A percentile compares a stretch with the other conserved stretches of the same genome.
Evolutionary conservation across 257 asterid species (phyloP).

Genomic region (Coffea canephora): DNA sequence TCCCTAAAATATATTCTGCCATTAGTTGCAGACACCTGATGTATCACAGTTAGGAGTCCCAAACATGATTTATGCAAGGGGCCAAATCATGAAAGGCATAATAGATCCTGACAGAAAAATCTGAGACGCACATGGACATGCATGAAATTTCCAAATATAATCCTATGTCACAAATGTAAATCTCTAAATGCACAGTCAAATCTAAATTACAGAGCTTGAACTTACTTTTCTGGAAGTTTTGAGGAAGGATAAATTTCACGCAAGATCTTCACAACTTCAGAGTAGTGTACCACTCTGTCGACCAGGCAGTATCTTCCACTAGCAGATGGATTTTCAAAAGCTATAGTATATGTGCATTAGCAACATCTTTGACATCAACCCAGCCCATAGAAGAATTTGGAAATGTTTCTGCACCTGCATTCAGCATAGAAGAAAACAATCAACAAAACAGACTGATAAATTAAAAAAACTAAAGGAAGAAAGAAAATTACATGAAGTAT

Average conservation of each 20-base stretch:
- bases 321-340: constrained; percentile 63
- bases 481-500: too few relatives aligned
- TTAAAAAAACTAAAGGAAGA: too few relatives aligned
- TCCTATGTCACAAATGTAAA: neutral
- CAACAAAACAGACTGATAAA: neutral
- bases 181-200: neutral
- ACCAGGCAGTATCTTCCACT: constrained; percentile 65
- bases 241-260: constrained; percentile 51
- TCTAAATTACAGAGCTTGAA: neutral
- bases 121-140: neutral
- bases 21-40: neutral
- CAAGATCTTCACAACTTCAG: constrained; percentile 48
- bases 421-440: neutral
- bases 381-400: constrained; percentile 47
- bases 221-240: constrained; percentile 64
- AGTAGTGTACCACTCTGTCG: constrained; percentile 51
- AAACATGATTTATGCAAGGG: neutral
- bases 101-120: neutral
- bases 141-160: neutral
- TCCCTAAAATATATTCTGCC: neutral
- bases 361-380: constrained; percentile 76
- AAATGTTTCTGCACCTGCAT: constrained; percentile 34
- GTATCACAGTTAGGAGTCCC: neutral
- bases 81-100: neutral
- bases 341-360: constrained; percentile 62